These are phyloP conservation scores for Coniella vitis DNA, from an alignment of 2,329 filamentous ascomycete genomes.

Conservation along the genomic window DNA sequence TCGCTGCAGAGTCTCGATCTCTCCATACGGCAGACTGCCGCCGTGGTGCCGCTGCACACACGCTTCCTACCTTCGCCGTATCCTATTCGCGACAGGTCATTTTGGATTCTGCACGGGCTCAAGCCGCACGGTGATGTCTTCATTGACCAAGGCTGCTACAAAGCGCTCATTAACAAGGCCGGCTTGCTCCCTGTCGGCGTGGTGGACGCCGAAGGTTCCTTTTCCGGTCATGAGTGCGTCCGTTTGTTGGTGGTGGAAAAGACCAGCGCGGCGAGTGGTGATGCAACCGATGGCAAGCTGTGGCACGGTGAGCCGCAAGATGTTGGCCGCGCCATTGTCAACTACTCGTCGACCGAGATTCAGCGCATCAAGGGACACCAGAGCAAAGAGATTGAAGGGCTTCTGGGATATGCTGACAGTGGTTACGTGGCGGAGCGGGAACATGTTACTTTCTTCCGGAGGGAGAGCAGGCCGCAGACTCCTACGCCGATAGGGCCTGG, in stretches of 20 bases:
- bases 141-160: slow-evolving; percentile 84
- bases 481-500: slow-evolving; percentile 28
- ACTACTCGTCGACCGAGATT: slow-evolving; percentile 86
- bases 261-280: slow-evolving; percentile 25
- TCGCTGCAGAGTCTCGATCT: slow-evolving; percentile 32
- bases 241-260: slow-evolving; percentile 73
- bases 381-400: slow-evolving; percentile 70
- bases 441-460: slow-evolving; percentile 70
- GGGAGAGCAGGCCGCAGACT: slow-evolving; percentile 47
- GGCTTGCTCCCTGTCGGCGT: slow-evolving; percentile 88
- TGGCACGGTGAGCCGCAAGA: slow-evolving; percentile 54
- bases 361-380: slow-evolving; percentile 74
- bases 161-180: slow-evolving; percentile 74
- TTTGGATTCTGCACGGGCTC: slow-evolving; percentile 93
- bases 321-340: slow-evolving; percentile 83
- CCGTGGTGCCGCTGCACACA: slow-evolving; percentile 69
- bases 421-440: slow-evolving; percentile 89
- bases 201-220: slow-evolving; percentile 79
- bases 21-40: slow-evolving; percentile 20
- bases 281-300: slow-evolving; percentile 34
- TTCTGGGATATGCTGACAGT: slow-evolving; percentile 87
- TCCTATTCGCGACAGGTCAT: slow-evolving; percentile 87
- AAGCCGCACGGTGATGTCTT: slow-evolving; percentile 85
- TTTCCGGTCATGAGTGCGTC: slow-evolving; percentile 89
- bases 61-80: slow-evolving; percentile 80